Evolutionary conservation across 768 basidiomycete species (phyloP).

Genomic region (Artomyces pyxidatus): DNA sequence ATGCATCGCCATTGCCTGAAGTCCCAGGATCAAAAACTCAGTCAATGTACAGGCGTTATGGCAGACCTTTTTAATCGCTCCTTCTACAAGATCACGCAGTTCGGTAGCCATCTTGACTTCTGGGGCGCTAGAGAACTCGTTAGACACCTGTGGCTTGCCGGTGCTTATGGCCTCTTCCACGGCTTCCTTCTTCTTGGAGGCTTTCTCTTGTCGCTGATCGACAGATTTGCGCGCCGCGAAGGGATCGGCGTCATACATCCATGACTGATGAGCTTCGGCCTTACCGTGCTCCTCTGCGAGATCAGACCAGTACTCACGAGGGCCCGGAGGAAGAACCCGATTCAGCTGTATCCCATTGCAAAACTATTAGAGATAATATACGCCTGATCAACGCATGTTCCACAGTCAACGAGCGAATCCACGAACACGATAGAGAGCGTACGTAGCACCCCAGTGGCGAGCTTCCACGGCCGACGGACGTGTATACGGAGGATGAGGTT

Average conservation of each 20-base stretch:
- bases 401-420: no score
- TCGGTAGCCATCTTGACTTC: conserved; percentile 80
- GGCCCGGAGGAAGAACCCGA: conserved; percentile 70
- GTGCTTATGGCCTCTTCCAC: conserved; percentile 15
- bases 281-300: conserved; percentile 63
- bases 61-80: conserved; percentile 65
- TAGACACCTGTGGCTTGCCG: conserved; percentile 17
- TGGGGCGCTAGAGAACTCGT: conserved; percentile 40
- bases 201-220: conserved; percentile 54
- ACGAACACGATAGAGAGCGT: conserved; percentile 81
- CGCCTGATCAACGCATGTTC: no score
- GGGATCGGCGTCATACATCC: conserved; percentile 88
- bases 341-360: conserved; percentile 71
- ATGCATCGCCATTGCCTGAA: conserved; percentile 44
- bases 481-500: conserved; percentile 64
- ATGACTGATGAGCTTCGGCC: conserved; percentile 60
- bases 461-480: conserved; percentile 70
- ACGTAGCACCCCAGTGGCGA: conserved; percentile 86
- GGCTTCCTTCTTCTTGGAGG: conserved; percentile 35
- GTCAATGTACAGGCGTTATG: background rate
- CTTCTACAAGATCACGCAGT: conserved; percentile 76
- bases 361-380: no score
- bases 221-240: conserved; percentile 68
- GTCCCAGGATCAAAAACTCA: conserved; percentile 7
- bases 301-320: conserved; percentile 82